These are phyloP conservation scores for Grosmannia huntii DNA, from an alignment of 2,329 filamentous ascomycete species.

Conservation along the genomic window DNA sequence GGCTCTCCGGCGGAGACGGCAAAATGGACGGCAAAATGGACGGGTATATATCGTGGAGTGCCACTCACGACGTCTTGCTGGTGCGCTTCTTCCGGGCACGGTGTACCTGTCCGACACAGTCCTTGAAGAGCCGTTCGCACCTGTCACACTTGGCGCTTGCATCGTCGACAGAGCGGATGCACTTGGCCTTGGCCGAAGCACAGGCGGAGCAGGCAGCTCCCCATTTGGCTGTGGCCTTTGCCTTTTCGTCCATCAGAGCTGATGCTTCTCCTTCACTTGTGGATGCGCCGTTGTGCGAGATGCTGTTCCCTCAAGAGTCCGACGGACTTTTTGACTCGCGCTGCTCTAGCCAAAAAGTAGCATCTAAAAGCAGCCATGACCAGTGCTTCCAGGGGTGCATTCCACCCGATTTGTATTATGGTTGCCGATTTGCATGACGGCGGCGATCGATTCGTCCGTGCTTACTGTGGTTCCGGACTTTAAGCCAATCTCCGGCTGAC, in stretches of 20 bases:
- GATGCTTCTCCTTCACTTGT: too few species aligned
- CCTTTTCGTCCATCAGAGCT: not conserved
- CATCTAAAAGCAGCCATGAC: too few species aligned
- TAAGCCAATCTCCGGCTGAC: too few species aligned
- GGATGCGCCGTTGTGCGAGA: too few species aligned
- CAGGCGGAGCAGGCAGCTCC: conserved; percentile 36
- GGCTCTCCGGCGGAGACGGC: not conserved
- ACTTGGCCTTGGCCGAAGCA: conserved; percentile 37
- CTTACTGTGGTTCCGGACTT: too few species aligned
- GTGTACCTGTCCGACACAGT: conserved; percentile 33
- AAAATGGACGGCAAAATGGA: not conserved
- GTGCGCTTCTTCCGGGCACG: conserved; percentile 38
- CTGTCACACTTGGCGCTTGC: conserved; percentile 31
- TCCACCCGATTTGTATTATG: too few species aligned
- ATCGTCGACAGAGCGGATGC: conserved; percentile 27
- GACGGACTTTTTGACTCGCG: too few species aligned
- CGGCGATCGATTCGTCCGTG: too few species aligned
- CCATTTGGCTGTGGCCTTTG: conserved; percentile 26
- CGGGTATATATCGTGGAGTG: not conserved
- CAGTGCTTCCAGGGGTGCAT: too few species aligned
- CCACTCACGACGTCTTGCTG: conserved; percentile 35
- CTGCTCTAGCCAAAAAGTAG: too few species aligned
- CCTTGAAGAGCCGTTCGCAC: conserved; percentile 34
- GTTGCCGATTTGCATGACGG: too few species aligned
- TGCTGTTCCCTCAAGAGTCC: not conserved